Conservation (phyloP, 805 yeast genomes). For the Ogataea neopini region DNA sequence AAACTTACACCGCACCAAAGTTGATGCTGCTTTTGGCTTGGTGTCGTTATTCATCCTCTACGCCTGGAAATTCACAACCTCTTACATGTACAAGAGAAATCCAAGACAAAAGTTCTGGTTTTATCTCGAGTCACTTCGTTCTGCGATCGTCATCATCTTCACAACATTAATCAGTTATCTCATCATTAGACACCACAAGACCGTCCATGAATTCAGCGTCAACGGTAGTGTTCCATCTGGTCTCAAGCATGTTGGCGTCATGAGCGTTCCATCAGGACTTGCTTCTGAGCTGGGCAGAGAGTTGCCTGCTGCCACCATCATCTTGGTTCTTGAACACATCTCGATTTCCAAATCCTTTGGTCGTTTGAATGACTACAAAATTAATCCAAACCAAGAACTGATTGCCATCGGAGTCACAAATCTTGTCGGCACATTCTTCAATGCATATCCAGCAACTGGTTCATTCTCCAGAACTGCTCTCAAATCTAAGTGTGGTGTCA, state of each 20-base stretch:
- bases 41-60: conserved; percentile 72
- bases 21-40: conserved; percentile 90
- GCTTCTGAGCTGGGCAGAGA: conserved; percentile 66
- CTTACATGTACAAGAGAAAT: conserved; percentile 59
- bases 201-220: conserved; percentile 50
- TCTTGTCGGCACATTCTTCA: conserved; percentile 86
- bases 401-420: conserved; percentile 93
- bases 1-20: conserved; percentile 63
- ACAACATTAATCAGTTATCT: conserved; percentile 85
- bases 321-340: conserved; percentile 85
- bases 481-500: conserved; percentile 92
- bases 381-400: conserved; percentile 90
- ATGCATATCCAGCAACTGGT: conserved; percentile 95
- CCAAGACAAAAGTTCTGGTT: conserved; percentile 65
- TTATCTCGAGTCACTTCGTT: conserved; percentile 73
- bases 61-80: conserved; percentile 65
- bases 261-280: conserved; percentile 62
- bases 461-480: conserved; percentile 94
- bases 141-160: conserved; percentile 77
- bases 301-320: conserved; percentile 82
- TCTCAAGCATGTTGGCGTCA: conserved; percentile 71
- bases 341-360: conserved; percentile 94
- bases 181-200: conserved; percentile 49
- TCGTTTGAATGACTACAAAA: conserved; percentile 85
- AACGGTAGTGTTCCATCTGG: conserved; percentile 85